These are phyloP conservation scores for Kwoniella heveanensis DNA, from an alignment of 768 basidiomycete species.

Conservation along the genomic window DNA sequence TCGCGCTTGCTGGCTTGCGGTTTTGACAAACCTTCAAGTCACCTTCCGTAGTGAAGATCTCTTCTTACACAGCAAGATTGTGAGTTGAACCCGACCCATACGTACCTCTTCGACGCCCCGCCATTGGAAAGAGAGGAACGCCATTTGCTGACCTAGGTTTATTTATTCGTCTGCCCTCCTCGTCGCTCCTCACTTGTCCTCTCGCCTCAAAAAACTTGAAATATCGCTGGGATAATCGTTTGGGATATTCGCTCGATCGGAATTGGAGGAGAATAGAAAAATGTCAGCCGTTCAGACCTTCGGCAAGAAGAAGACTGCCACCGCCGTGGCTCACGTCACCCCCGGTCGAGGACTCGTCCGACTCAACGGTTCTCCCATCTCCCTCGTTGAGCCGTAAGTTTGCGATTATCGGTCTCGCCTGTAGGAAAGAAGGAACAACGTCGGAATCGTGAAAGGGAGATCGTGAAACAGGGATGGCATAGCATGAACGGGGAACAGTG, in stretches of 20 bases:
- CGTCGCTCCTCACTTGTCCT: not conserved
- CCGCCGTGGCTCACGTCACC: slow-evolving; percentile 94
- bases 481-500: not conserved
- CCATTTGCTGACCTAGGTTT: slow-evolving; percentile 9
- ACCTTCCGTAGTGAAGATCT: not conserved
- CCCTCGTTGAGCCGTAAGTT: slow-evolving; percentile 78
- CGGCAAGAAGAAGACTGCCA: slow-evolving; percentile 99
- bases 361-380: slow-evolving; percentile 94
- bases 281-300: slow-evolving; percentile 89
- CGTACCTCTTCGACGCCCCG: not conserved
- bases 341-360: slow-evolving; percentile 96
- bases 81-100: slow-evolving; percentile 15
- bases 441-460: too few species aligned
- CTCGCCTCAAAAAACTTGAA: not conserved
- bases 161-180: not conserved
- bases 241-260: not conserved
- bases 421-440: too few species aligned
- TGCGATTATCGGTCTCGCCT: not conserved
- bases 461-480: too few species aligned
- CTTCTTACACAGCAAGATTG: slow-evolving; percentile 27
- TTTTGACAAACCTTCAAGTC: not conserved
- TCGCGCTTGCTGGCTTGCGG: not conserved
- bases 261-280: slow-evolving; percentile 29
- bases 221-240: not conserved
- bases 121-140: not conserved